Evolutionary conservation across 1,139 yeast genomes (phyloP).

Genomic region (Pichia sp.): DNA sequence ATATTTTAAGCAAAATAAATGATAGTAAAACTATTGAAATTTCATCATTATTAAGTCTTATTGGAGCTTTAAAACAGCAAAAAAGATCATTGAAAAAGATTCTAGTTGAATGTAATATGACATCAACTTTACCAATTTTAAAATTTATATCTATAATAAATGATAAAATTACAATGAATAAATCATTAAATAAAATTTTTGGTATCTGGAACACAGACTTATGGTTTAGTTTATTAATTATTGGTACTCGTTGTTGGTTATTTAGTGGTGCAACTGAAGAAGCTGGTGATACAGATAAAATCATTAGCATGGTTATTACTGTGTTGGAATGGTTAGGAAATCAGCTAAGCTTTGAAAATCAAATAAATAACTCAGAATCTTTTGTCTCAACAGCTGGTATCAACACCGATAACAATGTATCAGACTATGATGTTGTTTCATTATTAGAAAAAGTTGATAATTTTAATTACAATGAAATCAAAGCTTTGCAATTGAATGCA

Average conservation of each 20-base stretch:
- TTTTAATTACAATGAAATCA: constrained; percentile 44
- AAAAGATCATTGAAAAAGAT: constrained; percentile 52
- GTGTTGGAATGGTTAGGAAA: constrained; percentile 22
- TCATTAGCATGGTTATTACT: constrained; percentile 6
- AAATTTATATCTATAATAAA: constrained; percentile 19
- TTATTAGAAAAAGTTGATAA: constrained; percentile 38
- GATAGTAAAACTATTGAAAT: background rate
- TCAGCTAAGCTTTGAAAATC: constrained; percentile 15
- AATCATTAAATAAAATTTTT: constrained; percentile 8
- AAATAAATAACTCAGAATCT: constrained; percentile 1
- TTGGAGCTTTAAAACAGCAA: constrained; percentile 45
- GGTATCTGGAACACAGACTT: constrained; percentile 17
- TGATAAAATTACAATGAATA: background rate
- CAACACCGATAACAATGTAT: background rate
- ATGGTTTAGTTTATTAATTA: constrained; percentile 13
- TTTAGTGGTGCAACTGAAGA: constrained; percentile 13
- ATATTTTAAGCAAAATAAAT: background rate
- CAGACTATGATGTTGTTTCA: constrained; percentile 5
- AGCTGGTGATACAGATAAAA: constrained; percentile 10
- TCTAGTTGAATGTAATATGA: constrained; percentile 53
- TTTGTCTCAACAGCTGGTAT: background rate
- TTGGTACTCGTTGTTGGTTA: constrained; percentile 17
- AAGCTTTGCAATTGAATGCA: constrained; percentile 47
- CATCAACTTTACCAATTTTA: constrained; percentile 34
- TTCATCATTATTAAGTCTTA: constrained; percentile 11